Percentiles rank a stretch among this genome's conserved stretches.
Evolutionary conservation across 2,329 filamentous ascomycete species (phyloP).

Genomic region (Parastagonospora nodorum): DNA sequence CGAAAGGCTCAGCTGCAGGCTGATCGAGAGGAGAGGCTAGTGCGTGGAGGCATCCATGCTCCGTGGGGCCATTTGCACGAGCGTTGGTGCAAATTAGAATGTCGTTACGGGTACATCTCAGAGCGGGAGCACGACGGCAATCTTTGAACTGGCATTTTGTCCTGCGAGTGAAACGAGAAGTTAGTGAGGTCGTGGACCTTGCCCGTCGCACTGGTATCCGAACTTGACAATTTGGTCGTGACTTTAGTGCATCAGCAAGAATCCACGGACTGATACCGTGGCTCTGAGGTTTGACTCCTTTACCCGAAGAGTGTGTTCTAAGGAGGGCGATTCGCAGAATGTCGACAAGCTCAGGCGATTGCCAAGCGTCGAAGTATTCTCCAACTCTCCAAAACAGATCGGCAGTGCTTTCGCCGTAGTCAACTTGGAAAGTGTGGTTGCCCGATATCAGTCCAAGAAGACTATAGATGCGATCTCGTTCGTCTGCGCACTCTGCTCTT

Average conservation of each 20-base stretch:
- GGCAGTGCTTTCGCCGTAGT: conserved; percentile 1
- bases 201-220: background rate
- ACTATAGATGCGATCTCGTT: conserved; percentile 4
- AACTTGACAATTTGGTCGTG: background rate
- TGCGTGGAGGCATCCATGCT: conserved; percentile 4
- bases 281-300: background rate
- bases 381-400: conserved; percentile 8
- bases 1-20: background rate
- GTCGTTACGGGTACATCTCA: background rate
- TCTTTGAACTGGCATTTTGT: background rate
- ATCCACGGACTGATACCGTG: background rate
- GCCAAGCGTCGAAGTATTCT: conserved; percentile 5
- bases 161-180: background rate
- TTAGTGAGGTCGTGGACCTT: background rate
- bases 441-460: background rate
- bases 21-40: background rate
- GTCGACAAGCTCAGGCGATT: background rate
- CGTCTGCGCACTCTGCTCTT: background rate
- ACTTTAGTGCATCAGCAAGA: background rate
- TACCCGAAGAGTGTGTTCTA: background rate
- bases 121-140: background rate
- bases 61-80: background rate
- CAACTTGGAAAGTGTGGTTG: background rate
- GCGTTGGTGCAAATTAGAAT: conserved; percentile 5
- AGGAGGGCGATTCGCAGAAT: conserved; percentile 1